Evolutionary conservation across 2,329 filamentous ascomycete species (phyloP).

Genomic region (Leptographium wingfieldii): DNA sequence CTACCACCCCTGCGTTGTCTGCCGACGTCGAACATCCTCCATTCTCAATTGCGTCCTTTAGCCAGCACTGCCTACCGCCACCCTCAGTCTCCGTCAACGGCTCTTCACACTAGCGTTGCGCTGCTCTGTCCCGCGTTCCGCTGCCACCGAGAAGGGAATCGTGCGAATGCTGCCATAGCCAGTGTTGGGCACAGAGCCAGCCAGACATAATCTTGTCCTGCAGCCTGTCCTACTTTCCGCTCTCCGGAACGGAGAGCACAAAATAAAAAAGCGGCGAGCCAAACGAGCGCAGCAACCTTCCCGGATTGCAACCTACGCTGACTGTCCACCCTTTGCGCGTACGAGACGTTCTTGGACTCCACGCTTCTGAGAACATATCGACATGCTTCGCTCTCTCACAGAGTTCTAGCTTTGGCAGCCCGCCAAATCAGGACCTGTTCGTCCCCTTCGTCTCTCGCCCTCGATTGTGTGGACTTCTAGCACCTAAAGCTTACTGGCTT

Average conservation of each 20-base stretch:
- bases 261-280: not conserved
- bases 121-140: not conserved
- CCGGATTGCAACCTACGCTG: not conserved
- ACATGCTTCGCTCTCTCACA: conserved; percentile 25
- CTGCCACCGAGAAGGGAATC: conserved; percentile 4
- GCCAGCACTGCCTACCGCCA: not conserved
- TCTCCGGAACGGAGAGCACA: not conserved
- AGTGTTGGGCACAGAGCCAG: not conserved
- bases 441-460: not conserved
- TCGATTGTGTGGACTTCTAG: not conserved
- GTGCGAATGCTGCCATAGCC: conserved; percentile 1
- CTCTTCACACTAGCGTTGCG: not conserved
- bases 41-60: not conserved
- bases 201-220: not conserved
- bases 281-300: not conserved
- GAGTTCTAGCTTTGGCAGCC: conserved; percentile 26
- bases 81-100: not conserved
- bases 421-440: conserved; percentile 18
- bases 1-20: not conserved
- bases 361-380: conserved; percentile 10
- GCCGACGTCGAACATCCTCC: not conserved
- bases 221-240: not conserved
- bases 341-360: not conserved
- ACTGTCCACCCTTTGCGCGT: not conserved
- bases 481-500: not conserved